Evolutionary conservation across 768 basidiomycete genomes (phyloP).

Genomic region (Gyrodon lividus): DNA sequence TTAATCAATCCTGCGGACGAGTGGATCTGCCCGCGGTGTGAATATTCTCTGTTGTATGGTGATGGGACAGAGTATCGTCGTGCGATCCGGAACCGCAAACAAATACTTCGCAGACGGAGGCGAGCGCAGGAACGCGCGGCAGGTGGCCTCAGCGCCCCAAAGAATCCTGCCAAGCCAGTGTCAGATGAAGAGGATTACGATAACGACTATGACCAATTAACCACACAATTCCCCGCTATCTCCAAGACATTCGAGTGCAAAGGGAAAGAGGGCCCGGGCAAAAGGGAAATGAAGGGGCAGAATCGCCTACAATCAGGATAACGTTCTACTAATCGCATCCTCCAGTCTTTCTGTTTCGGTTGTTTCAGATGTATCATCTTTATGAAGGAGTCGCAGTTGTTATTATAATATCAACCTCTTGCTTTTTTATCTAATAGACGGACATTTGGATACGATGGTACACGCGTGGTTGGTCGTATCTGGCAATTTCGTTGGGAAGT

Average conservation of each 20-base stretch:
- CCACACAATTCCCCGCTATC: conserved; percentile 1
- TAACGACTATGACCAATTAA: conserved; percentile 15
- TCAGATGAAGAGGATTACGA: conserved; percentile 27
- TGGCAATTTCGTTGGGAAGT: conserved; percentile 23
- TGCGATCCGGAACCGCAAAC: conserved; percentile 71
- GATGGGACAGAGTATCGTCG: conserved; percentile 63
- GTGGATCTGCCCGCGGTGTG: conserved; percentile 94
- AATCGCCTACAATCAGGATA: conserved; percentile 24
- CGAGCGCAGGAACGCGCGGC: conserved; percentile 70
- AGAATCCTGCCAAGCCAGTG: conserved; percentile 16
- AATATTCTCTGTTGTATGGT: conserved; percentile 91
- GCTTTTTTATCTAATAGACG: conserved; percentile 36
- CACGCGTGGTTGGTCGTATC: conserved; percentile 22
- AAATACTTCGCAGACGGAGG: conserved; percentile 68
- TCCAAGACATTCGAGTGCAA: conserved; percentile 15
- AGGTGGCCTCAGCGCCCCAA: conserved; percentile 27
- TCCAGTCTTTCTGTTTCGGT: conserved; percentile 10
- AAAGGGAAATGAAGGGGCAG: conserved; percentile 16
- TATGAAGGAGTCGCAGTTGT: conserved; percentile 26
- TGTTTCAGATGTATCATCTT: conserved; percentile 8
- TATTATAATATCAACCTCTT: conserved; percentile 21
- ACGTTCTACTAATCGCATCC: conserved; percentile 9
- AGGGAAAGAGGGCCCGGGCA: conserved; percentile 21
- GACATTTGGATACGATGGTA: conserved; percentile 34
- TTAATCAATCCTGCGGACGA: conserved; percentile 72